phyloP scores from a whole-genome alignment of 768 basidiomycete species.

The Lyophyllum shimeji region DNA sequence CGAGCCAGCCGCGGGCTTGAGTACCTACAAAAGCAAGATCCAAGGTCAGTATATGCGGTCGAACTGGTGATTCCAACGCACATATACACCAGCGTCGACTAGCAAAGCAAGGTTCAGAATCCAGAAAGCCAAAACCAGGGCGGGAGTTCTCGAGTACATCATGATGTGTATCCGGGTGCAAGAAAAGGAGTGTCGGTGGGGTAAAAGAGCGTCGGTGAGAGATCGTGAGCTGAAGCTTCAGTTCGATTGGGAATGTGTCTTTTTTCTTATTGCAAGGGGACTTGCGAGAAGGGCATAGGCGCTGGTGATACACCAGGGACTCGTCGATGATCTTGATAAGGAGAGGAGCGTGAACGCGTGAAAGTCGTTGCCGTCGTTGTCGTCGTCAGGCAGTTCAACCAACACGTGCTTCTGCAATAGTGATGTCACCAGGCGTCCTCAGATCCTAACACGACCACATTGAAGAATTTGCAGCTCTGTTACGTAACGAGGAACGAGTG shows the following conservation, averaged over 20 bases:
- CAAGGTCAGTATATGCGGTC: neutral
- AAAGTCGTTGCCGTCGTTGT: constrained; percentile 10
- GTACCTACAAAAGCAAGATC: constrained; percentile 35
- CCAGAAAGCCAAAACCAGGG: constrained; percentile 21
- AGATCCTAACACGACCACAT: constrained; percentile 1
- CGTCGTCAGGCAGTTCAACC: constrained; percentile 10
- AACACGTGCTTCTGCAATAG: constrained; percentile 2
- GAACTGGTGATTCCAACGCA: constrained; percentile 22
- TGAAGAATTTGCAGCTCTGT: neutral
- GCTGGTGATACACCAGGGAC: neutral
- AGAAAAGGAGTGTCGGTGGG: constrained; percentile 1
- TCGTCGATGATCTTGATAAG: constrained; percentile 6
- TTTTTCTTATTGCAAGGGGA: neutral
- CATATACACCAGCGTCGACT: constrained; percentile 40
- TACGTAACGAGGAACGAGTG: too few species aligned
- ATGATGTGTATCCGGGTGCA: constrained; percentile 1
- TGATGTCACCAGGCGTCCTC: neutral
- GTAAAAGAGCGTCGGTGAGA: constrained; percentile 12
- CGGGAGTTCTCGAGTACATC: constrained; percentile 15
- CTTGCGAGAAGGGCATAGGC: constrained; percentile 5
- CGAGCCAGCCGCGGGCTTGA: constrained; percentile 39
- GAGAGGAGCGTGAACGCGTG: constrained; percentile 4
- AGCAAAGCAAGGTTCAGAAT: constrained; percentile 23
- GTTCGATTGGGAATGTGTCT: neutral
- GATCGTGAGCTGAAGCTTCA: constrained; percentile 2